These are phyloP conservation scores for Cercophora samala DNA, from an alignment of 495 filamentous ascomycete species.

Conservation along the genomic window DNA sequence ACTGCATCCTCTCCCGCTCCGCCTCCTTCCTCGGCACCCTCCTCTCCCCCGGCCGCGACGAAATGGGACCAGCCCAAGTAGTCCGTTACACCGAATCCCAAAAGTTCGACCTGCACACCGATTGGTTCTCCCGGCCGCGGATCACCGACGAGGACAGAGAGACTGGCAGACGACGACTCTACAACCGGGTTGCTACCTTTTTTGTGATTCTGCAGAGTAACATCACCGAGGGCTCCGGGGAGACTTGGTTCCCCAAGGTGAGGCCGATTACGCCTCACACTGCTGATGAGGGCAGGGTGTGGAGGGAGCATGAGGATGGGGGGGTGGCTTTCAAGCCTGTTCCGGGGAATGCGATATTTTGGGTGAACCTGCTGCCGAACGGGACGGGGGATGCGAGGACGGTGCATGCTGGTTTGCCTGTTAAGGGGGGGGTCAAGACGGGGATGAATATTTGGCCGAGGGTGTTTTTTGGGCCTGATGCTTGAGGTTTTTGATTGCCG, in stretches of 20 bases:
- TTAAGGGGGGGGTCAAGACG: constrained; percentile 44
- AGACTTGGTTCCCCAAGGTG: constrained; percentile 46
- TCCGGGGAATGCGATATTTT: constrained; percentile 49
- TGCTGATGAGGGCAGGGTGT: constrained; percentile 18
- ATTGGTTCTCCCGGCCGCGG: constrained; percentile 43
- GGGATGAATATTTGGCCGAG: constrained; percentile 55
- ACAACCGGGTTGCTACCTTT: constrained; percentile 43
- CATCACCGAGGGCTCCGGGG: constrained; percentile 32
- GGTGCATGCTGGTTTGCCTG: constrained; percentile 47
- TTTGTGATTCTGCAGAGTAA: constrained; percentile 37
- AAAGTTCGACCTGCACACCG: constrained; percentile 42
- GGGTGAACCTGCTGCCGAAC: constrained; percentile 45
- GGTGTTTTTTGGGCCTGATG: constrained; percentile 32
- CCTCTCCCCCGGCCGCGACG: constrained; percentile 34
- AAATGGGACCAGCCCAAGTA: constrained; percentile 43
- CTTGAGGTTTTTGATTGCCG: too few relatives aligned
- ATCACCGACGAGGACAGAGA: constrained; percentile 24
- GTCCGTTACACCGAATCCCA: constrained; percentile 43
- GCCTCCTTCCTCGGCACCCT: constrained; percentile 40
- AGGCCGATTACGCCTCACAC: constrained; percentile 11
- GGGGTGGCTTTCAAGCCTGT: constrained; percentile 47
- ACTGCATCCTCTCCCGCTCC: constrained; percentile 39
- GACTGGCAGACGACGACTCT: constrained; percentile 29
- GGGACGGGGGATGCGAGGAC: constrained; percentile 43
- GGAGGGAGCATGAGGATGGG: constrained; percentile 41